These are phyloP conservation scores for Raddia distichophylla DNA, from an alignment of 176 grass and related monocot genomes.

Conservation along the genomic window DNA sequence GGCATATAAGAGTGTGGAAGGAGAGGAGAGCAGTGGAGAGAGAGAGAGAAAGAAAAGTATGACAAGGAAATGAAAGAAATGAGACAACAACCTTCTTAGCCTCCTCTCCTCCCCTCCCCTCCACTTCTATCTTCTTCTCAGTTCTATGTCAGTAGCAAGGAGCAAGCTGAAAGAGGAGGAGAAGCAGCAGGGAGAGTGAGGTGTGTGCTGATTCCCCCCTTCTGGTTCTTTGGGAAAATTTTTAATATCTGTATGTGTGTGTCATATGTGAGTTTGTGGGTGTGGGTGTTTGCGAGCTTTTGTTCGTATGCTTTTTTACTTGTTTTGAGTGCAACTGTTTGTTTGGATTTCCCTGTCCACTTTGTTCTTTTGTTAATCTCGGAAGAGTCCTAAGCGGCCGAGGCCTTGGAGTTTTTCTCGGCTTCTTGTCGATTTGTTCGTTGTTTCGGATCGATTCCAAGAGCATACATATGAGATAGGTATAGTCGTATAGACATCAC, in stretches of 20 bases:
- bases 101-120: slow-evolving; percentile 48
- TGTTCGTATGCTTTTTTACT: slow-evolving; percentile 80
- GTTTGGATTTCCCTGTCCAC: slow-evolving; percentile 85
- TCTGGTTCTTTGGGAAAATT: slow-evolving; percentile 49
- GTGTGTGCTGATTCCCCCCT: slow-evolving; percentile 26
- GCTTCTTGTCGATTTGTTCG: slow-evolving; percentile 62
- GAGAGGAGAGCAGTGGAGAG: slow-evolving; percentile 41
- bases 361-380: slow-evolving; percentile 89
- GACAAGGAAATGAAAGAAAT: slow-evolving; percentile 89
- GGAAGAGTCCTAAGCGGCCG: slow-evolving; percentile 65
- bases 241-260: slow-evolving; percentile 58
- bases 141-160: not conserved
- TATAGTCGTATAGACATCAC: slow-evolving; percentile 33
- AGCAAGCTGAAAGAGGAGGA: slow-evolving; percentile 35
- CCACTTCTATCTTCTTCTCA: slow-evolving; percentile 37
- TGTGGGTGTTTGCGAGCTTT: slow-evolving; percentile 74
- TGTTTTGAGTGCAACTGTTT: slow-evolving; percentile 94
- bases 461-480: slow-evolving; percentile 49
- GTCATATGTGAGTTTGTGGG: slow-evolving; percentile 52
- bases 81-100: slow-evolving; percentile 71
- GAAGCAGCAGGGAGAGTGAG: slow-evolving; percentile 45
- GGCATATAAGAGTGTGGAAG: slow-evolving; percentile 48
- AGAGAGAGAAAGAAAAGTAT: slow-evolving; percentile 67
- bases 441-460: slow-evolving; percentile 66
- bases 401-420: slow-evolving; percentile 73